phyloP scores from a whole-genome alignment of 495 filamentous ascomycete genomes.

The Aspergillus indologenus region DNA sequence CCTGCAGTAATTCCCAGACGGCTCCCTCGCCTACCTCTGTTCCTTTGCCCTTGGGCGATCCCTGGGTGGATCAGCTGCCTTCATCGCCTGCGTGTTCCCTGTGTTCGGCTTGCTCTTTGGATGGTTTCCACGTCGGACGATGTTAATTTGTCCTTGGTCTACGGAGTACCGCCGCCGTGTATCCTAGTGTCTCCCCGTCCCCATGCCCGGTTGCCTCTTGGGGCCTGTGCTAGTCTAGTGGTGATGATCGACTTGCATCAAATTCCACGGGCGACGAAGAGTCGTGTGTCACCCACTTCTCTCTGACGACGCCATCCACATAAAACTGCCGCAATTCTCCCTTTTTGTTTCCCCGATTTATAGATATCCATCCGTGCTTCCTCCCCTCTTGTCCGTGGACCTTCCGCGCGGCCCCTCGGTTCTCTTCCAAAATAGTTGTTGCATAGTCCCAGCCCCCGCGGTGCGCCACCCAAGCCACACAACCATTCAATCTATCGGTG shows the following conservation, averaged over 20 bases:
- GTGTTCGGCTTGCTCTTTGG: neutral
- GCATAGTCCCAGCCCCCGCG: neutral
- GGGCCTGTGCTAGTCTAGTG: conserved; percentile 8
- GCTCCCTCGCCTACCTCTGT: neutral
- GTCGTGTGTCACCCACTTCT: conserved; percentile 12
- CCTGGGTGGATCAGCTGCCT: conserved; percentile 15
- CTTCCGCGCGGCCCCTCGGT: no score
- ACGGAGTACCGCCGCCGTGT: neutral
- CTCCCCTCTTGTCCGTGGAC: neutral
- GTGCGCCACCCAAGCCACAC: neutral
- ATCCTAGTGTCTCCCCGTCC: neutral
- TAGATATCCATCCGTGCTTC: conserved; percentile 1
- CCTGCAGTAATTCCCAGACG: conserved; percentile 1
- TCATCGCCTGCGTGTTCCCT: conserved; percentile 10
- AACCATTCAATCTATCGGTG: neutral
- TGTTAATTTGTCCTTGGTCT: neutral
- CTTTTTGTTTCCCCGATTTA: conserved; percentile 8
- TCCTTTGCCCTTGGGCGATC: conserved; percentile 18
- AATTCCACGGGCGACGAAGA: conserved; percentile 4
- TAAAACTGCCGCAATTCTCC: conserved; percentile 11
- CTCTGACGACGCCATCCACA: conserved; percentile 14
- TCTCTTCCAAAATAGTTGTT: no score
- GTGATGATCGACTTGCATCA: conserved; percentile 12
- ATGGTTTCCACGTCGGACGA: neutral
- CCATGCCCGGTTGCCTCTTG: conserved; percentile 2